Percentiles rank a stretch among this genome's conserved stretches.
Evolutionary conservation across 1,284 basidiomycete genomes (phyloP).

Genomic region (Microbotryum silenes-acaulis): DNA sequence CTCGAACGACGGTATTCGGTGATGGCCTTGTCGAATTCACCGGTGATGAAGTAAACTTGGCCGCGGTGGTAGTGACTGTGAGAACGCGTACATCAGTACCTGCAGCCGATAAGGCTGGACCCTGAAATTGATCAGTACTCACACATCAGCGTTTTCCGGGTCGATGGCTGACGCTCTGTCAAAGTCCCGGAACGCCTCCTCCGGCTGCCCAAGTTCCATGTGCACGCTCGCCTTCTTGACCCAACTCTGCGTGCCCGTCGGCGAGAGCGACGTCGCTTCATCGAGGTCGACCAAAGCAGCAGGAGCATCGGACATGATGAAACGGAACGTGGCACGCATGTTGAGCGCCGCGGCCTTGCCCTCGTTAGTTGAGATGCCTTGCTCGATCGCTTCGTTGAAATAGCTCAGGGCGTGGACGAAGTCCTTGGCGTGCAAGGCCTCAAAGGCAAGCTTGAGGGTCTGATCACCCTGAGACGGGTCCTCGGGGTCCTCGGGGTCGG

Average conservation of each 20-base stretch:
- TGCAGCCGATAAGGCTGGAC: neutral
- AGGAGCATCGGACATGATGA: slow-evolving; percentile 75
- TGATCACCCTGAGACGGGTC: slow-evolving; percentile 69
- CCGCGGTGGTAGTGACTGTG: slow-evolving; percentile 95
- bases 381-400: slow-evolving; percentile 77
- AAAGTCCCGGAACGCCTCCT: slow-evolving; percentile 81
- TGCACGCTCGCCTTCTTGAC: slow-evolving; percentile 97
- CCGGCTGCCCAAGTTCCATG: slow-evolving; percentile 79
- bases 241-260: slow-evolving; percentile 72
- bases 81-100: neutral
- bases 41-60: slow-evolving; percentile 96
- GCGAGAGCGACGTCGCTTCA: slow-evolving; percentile 63
- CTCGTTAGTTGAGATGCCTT: slow-evolving; percentile 64
- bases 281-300: slow-evolving; percentile 82
- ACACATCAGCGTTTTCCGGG: slow-evolving; percentile 69
- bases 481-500: slow-evolving; percentile 67
- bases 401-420: slow-evolving; percentile 75
- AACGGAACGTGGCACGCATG: slow-evolving; percentile 94
- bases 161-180: slow-evolving; percentile 80
- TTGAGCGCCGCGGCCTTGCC: slow-evolving; percentile 84
- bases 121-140: neutral
- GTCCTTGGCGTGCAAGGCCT: slow-evolving; percentile 79
- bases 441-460: slow-evolving; percentile 69
- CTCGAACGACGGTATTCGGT: slow-evolving; percentile 85
- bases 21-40: slow-evolving; percentile 76